Conservation (phyloP, 768 basidiomycete species). For the Mrakia gelida region DNA sequence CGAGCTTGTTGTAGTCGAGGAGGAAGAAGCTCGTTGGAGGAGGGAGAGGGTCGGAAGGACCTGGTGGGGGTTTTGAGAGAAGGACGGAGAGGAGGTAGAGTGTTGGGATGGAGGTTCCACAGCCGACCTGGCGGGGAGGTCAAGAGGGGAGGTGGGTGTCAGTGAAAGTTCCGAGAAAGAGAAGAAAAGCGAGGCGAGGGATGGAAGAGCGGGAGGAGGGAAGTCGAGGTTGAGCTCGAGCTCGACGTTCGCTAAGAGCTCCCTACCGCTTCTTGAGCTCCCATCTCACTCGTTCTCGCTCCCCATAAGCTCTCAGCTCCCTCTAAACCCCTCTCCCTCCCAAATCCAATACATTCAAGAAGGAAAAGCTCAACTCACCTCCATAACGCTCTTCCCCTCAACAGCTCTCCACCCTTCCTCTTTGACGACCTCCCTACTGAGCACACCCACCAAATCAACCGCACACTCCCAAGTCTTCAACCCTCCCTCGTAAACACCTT, state of each 20-base stretch:
- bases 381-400: conserved; percentile 60
- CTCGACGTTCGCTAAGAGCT: no score
- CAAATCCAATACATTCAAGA: conserved; percentile 3
- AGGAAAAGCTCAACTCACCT: conserved; percentile 53
- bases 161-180: background rate
- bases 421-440: conserved; percentile 38
- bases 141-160: background rate
- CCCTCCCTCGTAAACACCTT: conserved; percentile 91
- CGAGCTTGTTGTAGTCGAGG: conserved; percentile 32
- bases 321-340: no score
- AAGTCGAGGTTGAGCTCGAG: no score
- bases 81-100: conserved; percentile 64
- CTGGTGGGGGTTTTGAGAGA: conserved; percentile 46
- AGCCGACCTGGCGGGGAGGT: conserved; percentile 63
- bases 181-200: background rate
- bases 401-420: conserved; percentile 38
- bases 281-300: background rate
- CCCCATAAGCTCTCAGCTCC: background rate
- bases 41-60: conserved; percentile 31
- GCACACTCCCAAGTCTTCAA: conserved; percentile 98
- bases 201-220: no score
- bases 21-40: conserved; percentile 33
- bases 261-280: background rate
- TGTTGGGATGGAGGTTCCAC: conserved; percentile 84
- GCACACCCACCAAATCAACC: conserved; percentile 70